These are phyloP conservation scores for Hymenoscyphus repandus DNA, from an alignment of 2,329 filamentous ascomycete species.

Conservation along the genomic window DNA sequence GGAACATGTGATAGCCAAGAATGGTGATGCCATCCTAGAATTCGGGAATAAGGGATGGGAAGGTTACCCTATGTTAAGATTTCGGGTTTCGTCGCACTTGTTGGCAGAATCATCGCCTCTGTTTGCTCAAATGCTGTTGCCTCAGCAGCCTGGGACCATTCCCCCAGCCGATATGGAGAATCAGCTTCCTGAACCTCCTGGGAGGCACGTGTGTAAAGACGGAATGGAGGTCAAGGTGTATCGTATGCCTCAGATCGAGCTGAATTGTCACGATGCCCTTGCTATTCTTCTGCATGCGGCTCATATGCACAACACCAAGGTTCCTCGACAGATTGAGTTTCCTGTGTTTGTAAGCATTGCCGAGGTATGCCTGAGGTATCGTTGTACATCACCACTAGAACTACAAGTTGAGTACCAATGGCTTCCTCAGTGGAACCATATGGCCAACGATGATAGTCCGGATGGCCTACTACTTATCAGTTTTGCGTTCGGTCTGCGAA, in stretches of 20 bases:
- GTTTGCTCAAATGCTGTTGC: constrained; percentile 43
- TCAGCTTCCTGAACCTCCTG: constrained; percentile 27
- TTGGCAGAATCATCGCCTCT: constrained; percentile 47
- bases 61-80: constrained; percentile 38
- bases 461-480: constrained; percentile 47
- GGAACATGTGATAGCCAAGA: constrained; percentile 40
- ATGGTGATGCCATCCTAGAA: constrained; percentile 47
- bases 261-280: constrained; percentile 38
- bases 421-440: constrained; percentile 48
- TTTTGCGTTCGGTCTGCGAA: constrained; percentile 46
- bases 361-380: constrained; percentile 45
- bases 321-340: constrained; percentile 44
- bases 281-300: constrained; percentile 47
- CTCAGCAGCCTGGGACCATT: constrained; percentile 11
- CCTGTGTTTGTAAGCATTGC: constrained; percentile 47
- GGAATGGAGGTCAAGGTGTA: constrained; percentile 42
- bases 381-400: constrained; percentile 47
- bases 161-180: constrained; percentile 17
- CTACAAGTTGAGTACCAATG: constrained; percentile 45
- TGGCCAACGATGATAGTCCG: constrained; percentile 40
- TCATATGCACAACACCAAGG: constrained; percentile 42
- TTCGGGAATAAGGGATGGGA: constrained; percentile 41
- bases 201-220: constrained; percentile 38
- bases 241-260: constrained; percentile 47
- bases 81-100: constrained; percentile 47